These are phyloP conservation scores for Diddensiella transvaalensis DNA, from an alignment of 805 yeast species.

Conservation along the genomic window DNA sequence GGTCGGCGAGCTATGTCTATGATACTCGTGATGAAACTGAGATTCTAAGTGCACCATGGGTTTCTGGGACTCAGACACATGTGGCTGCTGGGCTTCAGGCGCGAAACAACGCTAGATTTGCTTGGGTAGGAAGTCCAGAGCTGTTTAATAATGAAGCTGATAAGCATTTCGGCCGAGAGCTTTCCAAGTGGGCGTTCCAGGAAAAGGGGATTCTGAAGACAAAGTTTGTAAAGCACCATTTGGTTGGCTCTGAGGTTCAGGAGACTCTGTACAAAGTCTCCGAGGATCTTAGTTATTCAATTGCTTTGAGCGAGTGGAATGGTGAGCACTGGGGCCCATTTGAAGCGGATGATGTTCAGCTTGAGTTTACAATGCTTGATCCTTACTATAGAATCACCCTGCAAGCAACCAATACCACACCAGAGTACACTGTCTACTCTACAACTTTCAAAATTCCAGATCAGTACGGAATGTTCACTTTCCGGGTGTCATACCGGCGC, in stretches of 20 bases:
- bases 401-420: conserved; percentile 33
- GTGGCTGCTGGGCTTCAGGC: conserved; percentile 77
- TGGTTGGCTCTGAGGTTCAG: conserved; percentile 34
- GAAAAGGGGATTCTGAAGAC: conserved; percentile 60
- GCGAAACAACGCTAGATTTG: conserved; percentile 67
- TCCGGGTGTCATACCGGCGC: conserved; percentile 71
- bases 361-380: conserved; percentile 85
- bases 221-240: conserved; percentile 51
- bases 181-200: conserved; percentile 71
- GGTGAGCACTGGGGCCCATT: conserved; percentile 68
- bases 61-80: conserved; percentile 74
- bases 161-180: conserved; percentile 41
- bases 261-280: conserved; percentile 61
- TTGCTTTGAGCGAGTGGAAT: conserved; percentile 42
- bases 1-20: conserved; percentile 59
- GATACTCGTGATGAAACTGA: conserved; percentile 44
- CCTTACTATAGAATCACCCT: conserved; percentile 86
- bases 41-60: conserved; percentile 53
- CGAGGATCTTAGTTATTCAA: conserved; percentile 60
- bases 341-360: conserved; percentile 57
- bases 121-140: conserved; percentile 73
- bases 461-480: conserved; percentile 95
- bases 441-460: conserved; percentile 74
- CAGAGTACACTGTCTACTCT: conserved; percentile 43
- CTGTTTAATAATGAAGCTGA: conserved; percentile 41